Base-by-base conservation (phyloP, 2,329 filamentous ascomycete genomes). In the Diaporthe caulivora region DNA sequence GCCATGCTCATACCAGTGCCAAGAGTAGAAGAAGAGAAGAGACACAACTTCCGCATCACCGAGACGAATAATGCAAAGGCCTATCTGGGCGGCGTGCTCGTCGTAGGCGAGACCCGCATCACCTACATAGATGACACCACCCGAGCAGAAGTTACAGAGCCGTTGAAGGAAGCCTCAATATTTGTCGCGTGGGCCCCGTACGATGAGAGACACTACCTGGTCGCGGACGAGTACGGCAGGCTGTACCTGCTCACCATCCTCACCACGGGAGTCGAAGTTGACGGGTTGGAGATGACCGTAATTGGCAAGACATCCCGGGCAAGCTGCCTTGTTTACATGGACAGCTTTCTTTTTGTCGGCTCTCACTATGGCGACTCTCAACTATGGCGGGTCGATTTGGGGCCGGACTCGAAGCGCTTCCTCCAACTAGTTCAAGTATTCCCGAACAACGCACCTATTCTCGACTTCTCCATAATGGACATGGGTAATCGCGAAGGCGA, bases 381-480 rank as follows among this genome's bases (percentile, higher is more conserved):
- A 80, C 87, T 98, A 11, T 89, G 97, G 62, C 87, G 86, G 64
- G 88, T 95, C 57, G 87, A 89, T 69, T 86, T 92, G 42, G 44
- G 37, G 44, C 55, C 53, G n/a, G 69, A 53, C 17, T 62, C 69
- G 24, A 47, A 47, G 8, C 88, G 85, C 26, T 77, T 87, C 0
- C 86, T 95, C 74, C 86, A 92, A 62, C 82, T 95, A 6, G 82
- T 97, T 13, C 95, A 98, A 80, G 93, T 91, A 0, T 87, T 97
- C 72, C 86, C 90, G 4, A 99, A 98, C 79, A 94, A 98, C 78
- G 95, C 94, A 0, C 97, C 97, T 0, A 87, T 99, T 54, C 84
- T 98, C 51, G 97, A 99, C 80, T 98, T 99, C 78, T 92, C 94
- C 1, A 91, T 99, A 21, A 98, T 98, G 95, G 97, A 98, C 79